Evolutionary conservation across 192 early-diverging fungal genomes (phyloP), one percentile per base, ranked within the genome.

Genomic region (Allomyces javanicus): DNA sequence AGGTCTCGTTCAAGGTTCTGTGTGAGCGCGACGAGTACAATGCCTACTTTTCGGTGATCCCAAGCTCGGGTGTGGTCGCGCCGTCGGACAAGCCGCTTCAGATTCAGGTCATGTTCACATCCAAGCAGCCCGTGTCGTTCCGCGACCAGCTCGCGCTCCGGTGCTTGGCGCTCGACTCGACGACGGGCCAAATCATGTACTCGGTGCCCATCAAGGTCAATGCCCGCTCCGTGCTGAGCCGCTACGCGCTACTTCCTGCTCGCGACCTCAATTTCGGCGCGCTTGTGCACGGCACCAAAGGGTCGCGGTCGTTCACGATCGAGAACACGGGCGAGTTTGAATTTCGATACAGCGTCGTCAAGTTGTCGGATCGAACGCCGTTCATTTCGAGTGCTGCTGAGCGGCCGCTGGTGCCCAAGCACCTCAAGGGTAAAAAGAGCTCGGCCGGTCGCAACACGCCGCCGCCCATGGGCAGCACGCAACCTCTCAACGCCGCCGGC

Each of bases 271-370:
- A 85, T 61, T 85, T 85, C 72, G 83, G 83, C 0, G 79, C 79
- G 10, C 66, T 84, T 2, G 76, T 85, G 0, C 73, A 75, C 71
- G 83, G 83, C 5, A 82, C 72, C 9, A 85, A 85, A 75, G 73
- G 67, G 22, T 73, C 74, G 12, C 66, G 77, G 23, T 77, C 78
- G 64, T 81, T 85, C 64, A 73, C 75, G 11, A 75, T 85, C 58
- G 83, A 85, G 65, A 85, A 85, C 66, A 64, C 68, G 43, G 83
- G 83, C 26, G 83, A 85, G 63, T 85, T 84, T 72, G 83, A 85
- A 61, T 85, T 85, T 69, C 69, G 74, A 50, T 85, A 74, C 69
- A 77, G 76, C 14, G 77, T 85, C 25, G 79, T 74, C 73, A 84
- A 81, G 65, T 62, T 79, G 17, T 21, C 50, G 50, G 50, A 58